Evolutionary conservation across 352 stramenopile genomes (phyloP), one percentile per base, ranked within the genome.

Genomic region (Pythium biforme): DNA sequence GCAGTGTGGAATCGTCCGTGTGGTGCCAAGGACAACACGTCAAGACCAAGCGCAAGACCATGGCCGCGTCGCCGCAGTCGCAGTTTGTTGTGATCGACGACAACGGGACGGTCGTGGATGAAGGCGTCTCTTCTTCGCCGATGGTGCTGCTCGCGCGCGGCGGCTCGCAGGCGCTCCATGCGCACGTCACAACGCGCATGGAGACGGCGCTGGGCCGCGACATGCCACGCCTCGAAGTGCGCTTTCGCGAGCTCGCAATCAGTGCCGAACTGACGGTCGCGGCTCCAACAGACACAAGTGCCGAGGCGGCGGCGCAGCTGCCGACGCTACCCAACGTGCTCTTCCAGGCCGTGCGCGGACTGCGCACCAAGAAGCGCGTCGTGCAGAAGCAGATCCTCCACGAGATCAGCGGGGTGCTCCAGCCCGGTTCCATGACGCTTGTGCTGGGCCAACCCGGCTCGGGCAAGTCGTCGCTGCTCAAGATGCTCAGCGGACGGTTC

Each of bases 181-280:
- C 63, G 26, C 73, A 72, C 72, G 65, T 84, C 25, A 63, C 72
- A 0, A 49, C 52, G 9, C 49, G 49, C 9, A 56, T 83, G 14
- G 64, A 80, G 62, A 59, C 61, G 39, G 70, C 75, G 17, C 50
- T 83, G 55, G 70, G 70, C 41, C 63, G 66, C 12, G 56, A 69
- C n/a, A 77, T 83, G 66, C 72, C 75, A 20, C 72, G 76, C 62
- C 78, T 83, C 66, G 72, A 83, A 54, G 58, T 83, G 50, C 66
- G 74, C 50, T 70, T 70, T 45, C 55, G 45, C 19, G 39, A 58
- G 15, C 50, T 70, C 9, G 20, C 49, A 9, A 60, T 73, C 52
- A 40, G 41, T 11, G 67, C 70, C 43, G 67, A 77, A 40, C 49
- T 74, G 17, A 51, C 73, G n/a, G 50, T 75, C 20, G 53, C 61